Percentiles rank a stretch among this genome's conserved stretches.
Conservation (phyloP, 176 grass and related monocot genomes). For the Otatea glauca region DNA sequence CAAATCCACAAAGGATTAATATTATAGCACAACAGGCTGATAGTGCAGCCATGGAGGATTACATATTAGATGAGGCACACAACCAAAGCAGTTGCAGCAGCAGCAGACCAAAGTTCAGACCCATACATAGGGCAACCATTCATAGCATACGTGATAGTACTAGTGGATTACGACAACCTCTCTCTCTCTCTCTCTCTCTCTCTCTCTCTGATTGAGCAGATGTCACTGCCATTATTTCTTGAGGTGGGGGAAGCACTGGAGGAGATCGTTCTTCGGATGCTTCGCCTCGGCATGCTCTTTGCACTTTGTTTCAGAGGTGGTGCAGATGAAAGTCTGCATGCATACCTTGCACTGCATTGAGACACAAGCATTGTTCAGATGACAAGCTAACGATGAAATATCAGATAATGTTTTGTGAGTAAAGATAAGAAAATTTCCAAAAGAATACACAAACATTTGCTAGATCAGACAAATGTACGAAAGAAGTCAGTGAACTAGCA, state of each 20-base stretch:
- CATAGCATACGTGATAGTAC: constrained; percentile 52
- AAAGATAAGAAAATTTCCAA: background rate
- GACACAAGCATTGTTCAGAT: background rate
- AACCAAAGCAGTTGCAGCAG: constrained; percentile 46
- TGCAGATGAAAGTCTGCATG: constrained; percentile 99
- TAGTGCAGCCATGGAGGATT: constrained; percentile 17
- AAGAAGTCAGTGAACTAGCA: background rate
- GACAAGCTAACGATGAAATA: background rate
- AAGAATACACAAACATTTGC: background rate
- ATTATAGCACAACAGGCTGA: constrained; percentile 51
- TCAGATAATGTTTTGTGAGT: background rate
- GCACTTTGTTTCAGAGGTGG: constrained; percentile 96
- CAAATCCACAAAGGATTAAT: constrained; percentile 53
- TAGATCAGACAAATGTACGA: background rate
- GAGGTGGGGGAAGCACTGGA: constrained; percentile 92
- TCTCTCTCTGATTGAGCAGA: constrained; percentile 6
- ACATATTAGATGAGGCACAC: constrained; percentile 61
- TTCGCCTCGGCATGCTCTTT: constrained; percentile 96
- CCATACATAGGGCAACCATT: constrained; percentile 51
- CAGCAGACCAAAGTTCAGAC: constrained; percentile 50
- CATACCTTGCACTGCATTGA: constrained; percentile 94
- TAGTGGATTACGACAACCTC: constrained; percentile 49
- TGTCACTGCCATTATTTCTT: constrained; percentile 60
- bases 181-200: constrained; percentile 31
- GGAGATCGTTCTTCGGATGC: constrained; percentile 80